Percentiles rank a stretch among this genome's conserved stretches.
phyloP scores from a whole-genome alignment of 2,329 filamentous ascomycete species.

The Neopestalotiopsis sp. region DNA sequence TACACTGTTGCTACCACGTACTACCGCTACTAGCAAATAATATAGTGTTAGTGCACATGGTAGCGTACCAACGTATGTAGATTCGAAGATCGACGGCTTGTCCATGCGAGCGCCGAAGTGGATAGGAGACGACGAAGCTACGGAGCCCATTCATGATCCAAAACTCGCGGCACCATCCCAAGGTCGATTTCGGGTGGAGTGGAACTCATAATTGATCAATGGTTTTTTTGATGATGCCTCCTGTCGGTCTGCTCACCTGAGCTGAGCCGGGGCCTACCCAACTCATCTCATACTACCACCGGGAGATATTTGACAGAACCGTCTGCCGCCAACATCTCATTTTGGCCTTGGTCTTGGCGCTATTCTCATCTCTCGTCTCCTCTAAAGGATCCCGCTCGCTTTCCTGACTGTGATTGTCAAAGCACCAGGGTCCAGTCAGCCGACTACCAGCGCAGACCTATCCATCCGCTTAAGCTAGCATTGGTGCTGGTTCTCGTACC shows the following conservation, averaged over 20 bases:
- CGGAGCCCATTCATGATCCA: not conserved
- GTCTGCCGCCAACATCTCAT: constrained; percentile 8
- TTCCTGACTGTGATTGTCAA: not conserved
- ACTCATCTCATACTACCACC: not conserved
- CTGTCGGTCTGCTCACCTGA: constrained; percentile 3
- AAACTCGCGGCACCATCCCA: not conserved
- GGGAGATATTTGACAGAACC: constrained; percentile 2
- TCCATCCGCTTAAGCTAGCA: not conserved
- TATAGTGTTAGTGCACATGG: not conserved
- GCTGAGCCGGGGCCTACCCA: not conserved
- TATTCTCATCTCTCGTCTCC: not conserved
- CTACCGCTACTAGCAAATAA: not conserved
- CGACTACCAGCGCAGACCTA: not conserved
- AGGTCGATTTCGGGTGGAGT: not conserved
- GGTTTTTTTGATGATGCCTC: not conserved
- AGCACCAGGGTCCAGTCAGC: not conserved
- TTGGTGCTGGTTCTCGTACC: constrained; percentile 8
- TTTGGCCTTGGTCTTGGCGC: constrained; percentile 2
- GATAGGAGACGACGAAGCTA: constrained; percentile 5
- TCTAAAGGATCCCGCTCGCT: constrained; percentile 1
- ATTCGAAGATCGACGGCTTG: constrained; percentile 1
- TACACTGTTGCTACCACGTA: not conserved
- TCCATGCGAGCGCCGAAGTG: not conserved
- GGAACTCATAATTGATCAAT: constrained; percentile 1
- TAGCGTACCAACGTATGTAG: not conserved